Evolutionary conservation across 83 land plant species (phyloP).

Genomic region (Larix sibirica): DNA sequence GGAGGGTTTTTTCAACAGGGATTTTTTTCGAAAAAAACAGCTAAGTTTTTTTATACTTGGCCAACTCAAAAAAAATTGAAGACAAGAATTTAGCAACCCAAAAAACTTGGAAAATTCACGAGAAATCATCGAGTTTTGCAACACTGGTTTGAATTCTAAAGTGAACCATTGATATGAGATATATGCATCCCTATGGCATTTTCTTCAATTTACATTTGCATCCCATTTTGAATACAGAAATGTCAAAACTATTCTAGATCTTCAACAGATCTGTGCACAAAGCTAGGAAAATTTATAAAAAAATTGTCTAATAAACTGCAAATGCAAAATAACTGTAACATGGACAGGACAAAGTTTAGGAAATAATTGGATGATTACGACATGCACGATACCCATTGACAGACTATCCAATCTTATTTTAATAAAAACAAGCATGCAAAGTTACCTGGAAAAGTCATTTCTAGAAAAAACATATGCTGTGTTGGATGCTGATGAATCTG

Average conservation of each 20-base stretch:
- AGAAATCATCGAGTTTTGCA: too few relatives aligned
- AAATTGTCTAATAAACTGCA: background rate
- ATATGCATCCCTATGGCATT: too few relatives aligned
- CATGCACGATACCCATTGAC: too few relatives aligned
- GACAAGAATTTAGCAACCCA: too few relatives aligned
- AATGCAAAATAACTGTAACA: background rate
- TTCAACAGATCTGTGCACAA: background rate
- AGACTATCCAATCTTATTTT: background rate
- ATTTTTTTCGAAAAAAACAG: too few relatives aligned
- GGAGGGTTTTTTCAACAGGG: too few relatives aligned
- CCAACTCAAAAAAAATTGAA: too few relatives aligned
- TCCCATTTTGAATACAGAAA: background rate
- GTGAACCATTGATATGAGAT: too few relatives aligned
- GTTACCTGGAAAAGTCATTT: constrained; percentile 85
- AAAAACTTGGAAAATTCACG: too few relatives aligned
- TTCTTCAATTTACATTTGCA: background rate
- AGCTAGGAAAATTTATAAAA: background rate
- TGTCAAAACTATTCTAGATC: background rate
- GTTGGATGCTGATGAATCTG: constrained; percentile 53
- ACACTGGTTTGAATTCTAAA: too few relatives aligned
- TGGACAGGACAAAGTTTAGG: background rate
- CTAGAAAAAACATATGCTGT: constrained; percentile 81
- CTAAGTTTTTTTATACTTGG: too few relatives aligned
- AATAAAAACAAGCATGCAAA: background rate
- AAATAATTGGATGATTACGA: background rate